Percentiles rank a stretch among this genome's conserved stretches.
Conservation (phyloP, 2,329 filamentous ascomycete species). For the Phyllosticta capitalensis region DNA sequence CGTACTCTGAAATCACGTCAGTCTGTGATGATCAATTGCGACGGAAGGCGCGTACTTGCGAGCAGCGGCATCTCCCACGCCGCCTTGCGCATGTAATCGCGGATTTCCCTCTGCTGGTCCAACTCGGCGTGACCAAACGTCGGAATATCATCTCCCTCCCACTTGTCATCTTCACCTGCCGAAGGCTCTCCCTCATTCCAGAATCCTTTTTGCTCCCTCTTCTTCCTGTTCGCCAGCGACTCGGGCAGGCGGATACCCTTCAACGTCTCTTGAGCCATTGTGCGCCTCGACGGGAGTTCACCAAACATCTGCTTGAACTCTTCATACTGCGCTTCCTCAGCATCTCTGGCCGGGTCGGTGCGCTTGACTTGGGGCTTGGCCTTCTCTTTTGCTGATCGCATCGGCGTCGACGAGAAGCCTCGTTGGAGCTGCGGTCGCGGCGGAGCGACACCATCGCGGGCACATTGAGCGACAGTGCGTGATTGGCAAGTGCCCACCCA, state of each 20-base stretch:
- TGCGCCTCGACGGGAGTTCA: constrained; percentile 1
- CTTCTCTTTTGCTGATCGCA: constrained; percentile 6
- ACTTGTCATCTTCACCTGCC: constrained; percentile 17
- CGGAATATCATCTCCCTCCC: constrained; percentile 70
- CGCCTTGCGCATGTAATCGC: constrained; percentile 77
- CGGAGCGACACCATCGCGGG: not conserved
- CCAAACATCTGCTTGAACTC: constrained; percentile 7
- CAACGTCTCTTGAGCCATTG: not conserved
- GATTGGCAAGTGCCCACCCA: not conserved
- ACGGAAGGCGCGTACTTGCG: constrained; percentile 53
- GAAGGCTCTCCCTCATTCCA: constrained; percentile 26
- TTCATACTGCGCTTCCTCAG: constrained; percentile 2
- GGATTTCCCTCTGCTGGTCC: constrained; percentile 76
- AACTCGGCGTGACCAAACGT: constrained; percentile 76
- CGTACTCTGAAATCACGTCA: constrained; percentile 51
- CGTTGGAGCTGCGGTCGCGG: constrained; percentile 5
- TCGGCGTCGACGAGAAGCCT: constrained; percentile 4
- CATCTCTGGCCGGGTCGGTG: not conserved
- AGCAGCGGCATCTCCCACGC: constrained; percentile 96
- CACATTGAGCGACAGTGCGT: not conserved
- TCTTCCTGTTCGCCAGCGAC: constrained; percentile 1
- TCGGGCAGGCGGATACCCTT: not conserved
- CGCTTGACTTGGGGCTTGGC: not conserved
- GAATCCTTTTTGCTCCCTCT: constrained; percentile 18
- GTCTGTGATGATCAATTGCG: not conserved